Conservation (phyloP, 257 asterid species). For the Solanum dulcamara region DNA sequence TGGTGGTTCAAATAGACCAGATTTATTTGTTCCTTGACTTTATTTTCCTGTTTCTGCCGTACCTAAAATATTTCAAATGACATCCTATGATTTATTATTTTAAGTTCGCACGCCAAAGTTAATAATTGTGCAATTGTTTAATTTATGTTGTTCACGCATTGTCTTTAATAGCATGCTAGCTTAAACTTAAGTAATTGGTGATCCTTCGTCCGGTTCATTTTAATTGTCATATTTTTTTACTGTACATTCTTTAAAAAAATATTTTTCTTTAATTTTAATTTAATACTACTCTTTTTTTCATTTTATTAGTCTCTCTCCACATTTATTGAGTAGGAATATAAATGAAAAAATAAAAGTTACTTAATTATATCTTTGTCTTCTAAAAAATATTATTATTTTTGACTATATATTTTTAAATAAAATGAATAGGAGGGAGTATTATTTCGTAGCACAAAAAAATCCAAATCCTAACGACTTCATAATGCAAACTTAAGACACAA, state of each 20-base stretch:
- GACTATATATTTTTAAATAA: neutral
- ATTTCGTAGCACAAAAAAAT: neutral
- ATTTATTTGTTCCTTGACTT: neutral
- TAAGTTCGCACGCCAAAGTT: neutral
- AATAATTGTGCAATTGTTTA: neutral
- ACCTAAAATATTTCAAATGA: neutral
- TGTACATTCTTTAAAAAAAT: too few species aligned
- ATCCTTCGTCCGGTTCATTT: too few species aligned
- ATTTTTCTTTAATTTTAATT: too few species aligned
- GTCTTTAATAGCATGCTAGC: neutral
- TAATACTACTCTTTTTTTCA: neutral
- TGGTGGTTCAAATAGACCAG: neutral
- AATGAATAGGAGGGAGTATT: too few species aligned
- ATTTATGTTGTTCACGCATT: neutral
- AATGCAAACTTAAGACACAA: neutral
- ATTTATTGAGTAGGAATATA: too few species aligned
- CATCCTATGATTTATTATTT: neutral
- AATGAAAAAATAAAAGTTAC: neutral
- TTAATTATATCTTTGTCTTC: too few species aligned
- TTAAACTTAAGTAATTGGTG: neutral
- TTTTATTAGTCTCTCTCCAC: neutral
- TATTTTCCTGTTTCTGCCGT: neutral
- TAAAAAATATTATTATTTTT: too few species aligned
- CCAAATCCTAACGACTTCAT: neutral
- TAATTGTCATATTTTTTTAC: neutral